phyloP scores from a whole-genome alignment of 257 asterid species.

The Scutellaria baicalensis region DNA sequence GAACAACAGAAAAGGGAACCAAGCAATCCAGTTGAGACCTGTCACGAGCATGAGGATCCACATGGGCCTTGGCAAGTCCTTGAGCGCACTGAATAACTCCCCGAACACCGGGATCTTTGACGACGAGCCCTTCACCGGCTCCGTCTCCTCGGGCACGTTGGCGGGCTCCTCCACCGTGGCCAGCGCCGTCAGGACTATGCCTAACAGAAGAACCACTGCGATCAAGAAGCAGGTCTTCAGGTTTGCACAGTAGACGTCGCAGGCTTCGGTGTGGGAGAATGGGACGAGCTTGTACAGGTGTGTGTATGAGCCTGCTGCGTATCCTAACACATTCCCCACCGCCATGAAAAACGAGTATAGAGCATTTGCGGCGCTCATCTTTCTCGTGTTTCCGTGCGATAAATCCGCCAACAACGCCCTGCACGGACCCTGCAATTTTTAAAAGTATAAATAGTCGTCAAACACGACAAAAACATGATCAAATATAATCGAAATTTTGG shows the following conservation, averaged over 20 bases:
- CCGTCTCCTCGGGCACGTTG: background rate
- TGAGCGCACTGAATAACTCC: conserved; percentile 45
- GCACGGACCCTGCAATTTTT: conserved; percentile 63
- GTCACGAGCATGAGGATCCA: conserved; percentile 55
- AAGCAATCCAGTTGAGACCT: conserved; percentile 51
- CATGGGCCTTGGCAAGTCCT: conserved; percentile 47
- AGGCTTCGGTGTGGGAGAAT: conserved; percentile 56
- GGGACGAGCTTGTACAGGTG: conserved; percentile 52
- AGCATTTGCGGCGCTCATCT: conserved; percentile 43
- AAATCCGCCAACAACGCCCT: conserved; percentile 76
- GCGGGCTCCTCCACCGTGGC: conserved; percentile 20
- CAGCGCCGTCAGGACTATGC: conserved; percentile 34
- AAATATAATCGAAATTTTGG: too few species aligned
- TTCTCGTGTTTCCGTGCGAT: conserved; percentile 40
- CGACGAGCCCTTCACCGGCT: background rate
- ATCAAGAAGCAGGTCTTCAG: conserved; percentile 69
- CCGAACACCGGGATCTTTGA: conserved; percentile 34
- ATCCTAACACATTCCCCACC: conserved; percentile 70
- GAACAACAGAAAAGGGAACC: conserved; percentile 61
- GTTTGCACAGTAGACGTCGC: conserved; percentile 78
- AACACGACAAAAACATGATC: too few species aligned
- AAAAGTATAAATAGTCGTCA: too few species aligned
- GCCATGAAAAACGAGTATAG: conserved; percentile 84
- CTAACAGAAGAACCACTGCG: conserved; percentile 40
- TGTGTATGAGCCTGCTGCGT: conserved; percentile 71